phyloP scores from a whole-genome alignment of 1,284 basidiomycete genomes.

The Austroboletus novae-zelandiae region DNA sequence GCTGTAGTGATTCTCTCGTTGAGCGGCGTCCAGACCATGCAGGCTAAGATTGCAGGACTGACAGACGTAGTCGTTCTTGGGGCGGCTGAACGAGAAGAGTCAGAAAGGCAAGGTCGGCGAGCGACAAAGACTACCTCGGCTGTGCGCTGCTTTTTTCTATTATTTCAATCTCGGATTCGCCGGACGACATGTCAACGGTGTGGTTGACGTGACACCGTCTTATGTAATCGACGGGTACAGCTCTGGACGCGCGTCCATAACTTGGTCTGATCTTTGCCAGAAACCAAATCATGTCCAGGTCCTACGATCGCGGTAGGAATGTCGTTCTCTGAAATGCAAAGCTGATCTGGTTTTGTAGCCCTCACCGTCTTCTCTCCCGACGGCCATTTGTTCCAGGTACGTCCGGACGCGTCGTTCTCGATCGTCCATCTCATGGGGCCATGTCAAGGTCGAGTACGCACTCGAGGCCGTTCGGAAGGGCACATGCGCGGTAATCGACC shows the following conservation, averaged over 20 bases:
- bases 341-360: slow-evolving; percentile 45
- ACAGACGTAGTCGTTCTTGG: slow-evolving; percentile 35
- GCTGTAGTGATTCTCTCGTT: slow-evolving; percentile 51
- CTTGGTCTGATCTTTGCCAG: background rate
- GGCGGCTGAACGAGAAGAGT: slow-evolving; percentile 6
- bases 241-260: slow-evolving; percentile 54
- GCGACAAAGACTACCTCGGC: slow-evolving; percentile 8
- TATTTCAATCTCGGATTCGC: slow-evolving; percentile 27
- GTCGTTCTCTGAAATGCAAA: background rate
- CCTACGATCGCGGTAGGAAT: slow-evolving; percentile 35
- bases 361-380: slow-evolving; percentile 95
- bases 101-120: background rate
- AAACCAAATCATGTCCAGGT: slow-evolving; percentile 31
- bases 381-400: slow-evolving; percentile 89
- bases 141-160: slow-evolving; percentile 10
- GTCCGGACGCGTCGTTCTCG: slow-evolving; percentile 20
- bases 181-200: slow-evolving; percentile 1
- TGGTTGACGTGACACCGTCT: no score
- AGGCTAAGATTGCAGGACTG: slow-evolving; percentile 49
- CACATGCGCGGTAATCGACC: slow-evolving; percentile 82
- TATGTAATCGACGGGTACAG: slow-evolving; percentile 8
- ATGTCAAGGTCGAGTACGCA: slow-evolving; percentile 91
- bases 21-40: slow-evolving; percentile 28
- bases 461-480: slow-evolving; percentile 96
- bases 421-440: slow-evolving; percentile 18